Conservation (phyloP, 306 rosid species). For the Trichosanthes cucumerina region DNA sequence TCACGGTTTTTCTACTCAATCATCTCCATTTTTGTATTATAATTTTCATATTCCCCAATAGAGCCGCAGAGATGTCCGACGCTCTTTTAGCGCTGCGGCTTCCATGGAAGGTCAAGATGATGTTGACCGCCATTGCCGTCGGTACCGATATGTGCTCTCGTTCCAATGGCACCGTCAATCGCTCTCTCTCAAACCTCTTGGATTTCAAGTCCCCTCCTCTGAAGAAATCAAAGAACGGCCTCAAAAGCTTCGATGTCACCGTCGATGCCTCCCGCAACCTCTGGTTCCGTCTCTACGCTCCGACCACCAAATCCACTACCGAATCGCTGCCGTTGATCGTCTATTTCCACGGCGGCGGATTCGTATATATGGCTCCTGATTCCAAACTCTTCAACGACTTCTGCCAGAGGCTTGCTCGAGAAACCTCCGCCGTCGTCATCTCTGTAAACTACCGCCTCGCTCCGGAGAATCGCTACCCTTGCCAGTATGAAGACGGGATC, state of each 20-base stretch:
- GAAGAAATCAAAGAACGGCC: not conserved
- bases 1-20: too few species aligned
- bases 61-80: not conserved
- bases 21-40: too few species aligned
- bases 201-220: not conserved
- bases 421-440: not conserved
- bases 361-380: not conserved
- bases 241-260: not conserved
- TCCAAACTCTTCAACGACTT: not conserved
- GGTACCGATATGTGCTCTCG: constrained; percentile 18
- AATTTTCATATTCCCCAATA: not conserved
- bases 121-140: constrained; percentile 5
- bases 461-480: not conserved
- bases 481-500: constrained; percentile 7
- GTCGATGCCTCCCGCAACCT: not conserved
- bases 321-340: not conserved
- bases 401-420: not conserved
- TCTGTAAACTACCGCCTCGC: not conserved
- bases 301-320: not conserved
- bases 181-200: not conserved
- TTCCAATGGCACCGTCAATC: not conserved
- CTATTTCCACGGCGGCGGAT: not conserved
- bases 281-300: not conserved
- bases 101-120: not conserved
- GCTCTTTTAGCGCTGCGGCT: not conserved